Evolutionary conservation across 2,329 filamentous ascomycete genomes (phyloP).

Genomic region (Ophiocordyceps camponoti-saundersi): DNA sequence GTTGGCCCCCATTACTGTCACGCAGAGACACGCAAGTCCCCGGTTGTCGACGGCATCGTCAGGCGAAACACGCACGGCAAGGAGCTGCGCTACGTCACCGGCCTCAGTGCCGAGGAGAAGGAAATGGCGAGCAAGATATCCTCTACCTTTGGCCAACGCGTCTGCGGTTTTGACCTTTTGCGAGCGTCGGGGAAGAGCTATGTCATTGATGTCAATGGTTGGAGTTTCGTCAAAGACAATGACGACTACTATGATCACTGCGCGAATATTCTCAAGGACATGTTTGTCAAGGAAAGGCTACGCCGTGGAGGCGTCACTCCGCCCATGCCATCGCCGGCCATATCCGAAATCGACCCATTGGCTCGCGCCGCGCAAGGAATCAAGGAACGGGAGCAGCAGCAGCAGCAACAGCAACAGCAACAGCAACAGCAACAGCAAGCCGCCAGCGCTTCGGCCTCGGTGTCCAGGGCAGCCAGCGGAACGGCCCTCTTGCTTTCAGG

Average conservation of each 20-base stretch:
- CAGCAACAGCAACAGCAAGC: conserved; percentile 4
- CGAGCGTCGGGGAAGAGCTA: conserved; percentile 81
- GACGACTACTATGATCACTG: conserved; percentile 95
- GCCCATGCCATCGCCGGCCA: conserved; percentile 30
- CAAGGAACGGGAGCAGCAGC: conserved; percentile 22
- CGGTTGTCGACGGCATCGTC: conserved; percentile 90
- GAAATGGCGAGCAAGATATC: conserved; percentile 82
- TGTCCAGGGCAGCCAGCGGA: conserved; percentile 12
- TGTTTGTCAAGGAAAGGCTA: conserved; percentile 69
- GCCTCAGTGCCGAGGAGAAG: conserved; percentile 62
- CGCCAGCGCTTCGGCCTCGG: conserved; percentile 3
- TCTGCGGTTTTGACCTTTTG: conserved; percentile 90
- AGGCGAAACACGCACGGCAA: conserved; percentile 94
- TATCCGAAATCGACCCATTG: conserved; percentile 26
- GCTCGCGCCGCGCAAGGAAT: conserved; percentile 13
- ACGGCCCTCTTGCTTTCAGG: conserved; percentile 7
- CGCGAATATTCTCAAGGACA: conserved; percentile 68
- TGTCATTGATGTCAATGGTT: conserved; percentile 97
- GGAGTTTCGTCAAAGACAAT: conserved; percentile 99
- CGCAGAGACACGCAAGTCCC: conserved; percentile 91
- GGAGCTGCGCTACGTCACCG: conserved; percentile 88
- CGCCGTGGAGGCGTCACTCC: conserved; percentile 43
- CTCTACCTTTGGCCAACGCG: conserved; percentile 78
- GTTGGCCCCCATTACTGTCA: conserved; percentile 89
- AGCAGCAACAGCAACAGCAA: conserved; percentile 20